Base-by-base conservation (phyloP, 2,329 filamentous ascomycete species). In the Didymellaceae sp. region DNA sequence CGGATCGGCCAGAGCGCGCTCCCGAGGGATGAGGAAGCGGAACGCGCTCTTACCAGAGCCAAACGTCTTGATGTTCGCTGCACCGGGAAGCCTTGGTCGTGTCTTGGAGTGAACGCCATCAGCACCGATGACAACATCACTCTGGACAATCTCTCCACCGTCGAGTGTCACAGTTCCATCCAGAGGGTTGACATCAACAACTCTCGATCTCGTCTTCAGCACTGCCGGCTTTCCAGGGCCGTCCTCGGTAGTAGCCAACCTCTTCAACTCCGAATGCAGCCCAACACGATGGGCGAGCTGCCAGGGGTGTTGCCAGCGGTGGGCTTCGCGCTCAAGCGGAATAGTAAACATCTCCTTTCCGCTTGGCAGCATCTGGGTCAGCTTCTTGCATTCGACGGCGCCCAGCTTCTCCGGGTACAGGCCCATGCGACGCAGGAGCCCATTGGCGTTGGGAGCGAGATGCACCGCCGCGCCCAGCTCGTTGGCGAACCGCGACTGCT, bases 381-480 rank as follows among this genome's bases (percentile, higher is more conserved):
- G 13, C 54, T 67, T 47, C 46, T 31, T 34, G 38, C 55, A 58
- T 5, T 31, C 34, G 45, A 70, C 58, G 1, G 77, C 74, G 2
- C 77, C 77, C 32, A 72, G 72, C 0, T 66, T 63, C 45, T 75
- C 72, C 0, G 75, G 70, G 39, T 69, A 65, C 1, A 81, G 56
- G 0, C 78, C 78, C 39, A 80, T 66, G 24, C 76, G 68, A 9
- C 70, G 67, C 4, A 88, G 71, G 2, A 87, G 67, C 0, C 82
- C 81, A 64, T 86, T 85, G 2, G 78, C 74, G 59, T 88, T 88
- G 0, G 86, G 83, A 0, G 82, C 79, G 4, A 87, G 65, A 59
- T 87, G 83, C n/a, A 87, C 78, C 0, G 84, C 84, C 3, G 85
- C 84, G 0, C 84, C 85, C 1, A 77, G 70, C 65, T 86, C 84